Percentiles rank a stretch among this genome's conserved stretches.
These are phyloP conservation scores for Vicia villosa DNA, from an alignment of 306 rosid species.

Conservation along the genomic window DNA sequence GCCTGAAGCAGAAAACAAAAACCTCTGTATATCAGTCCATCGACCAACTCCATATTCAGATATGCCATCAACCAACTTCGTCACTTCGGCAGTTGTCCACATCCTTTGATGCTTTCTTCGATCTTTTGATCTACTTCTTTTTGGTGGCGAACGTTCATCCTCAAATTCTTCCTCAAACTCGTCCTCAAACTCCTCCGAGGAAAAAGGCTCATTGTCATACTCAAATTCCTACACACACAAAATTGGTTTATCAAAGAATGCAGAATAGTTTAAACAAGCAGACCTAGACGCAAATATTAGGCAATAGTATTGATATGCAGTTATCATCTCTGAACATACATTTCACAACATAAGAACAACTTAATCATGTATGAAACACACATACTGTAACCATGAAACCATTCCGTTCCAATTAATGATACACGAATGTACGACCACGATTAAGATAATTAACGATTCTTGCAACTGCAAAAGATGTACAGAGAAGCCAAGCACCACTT, in stretches of 20 bases:
- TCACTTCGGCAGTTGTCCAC: too few relatives aligned
- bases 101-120: too few relatives aligned
- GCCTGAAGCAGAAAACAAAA: too few relatives aligned
- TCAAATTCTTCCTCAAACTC: constrained; percentile 54
- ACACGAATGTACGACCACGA: not conserved
- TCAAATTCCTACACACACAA: constrained; percentile 47
- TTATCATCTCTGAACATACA: constrained; percentile 1
- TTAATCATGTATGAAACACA: constrained; percentile 7
- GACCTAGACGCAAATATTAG: constrained; percentile 8
- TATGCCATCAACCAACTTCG: too few relatives aligned
- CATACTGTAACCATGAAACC: not conserved
- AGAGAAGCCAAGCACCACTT: not conserved
- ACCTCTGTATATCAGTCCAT: too few relatives aligned
- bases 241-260: constrained; percentile 16
- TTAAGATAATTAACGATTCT: constrained; percentile 6
- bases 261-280: too few relatives aligned
- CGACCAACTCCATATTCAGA: too few relatives aligned
- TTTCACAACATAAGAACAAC: not conserved
- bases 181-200: constrained; percentile 52
- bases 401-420: constrained; percentile 7
- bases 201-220: constrained; percentile 46
- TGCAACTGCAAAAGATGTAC: not conserved
- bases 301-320: not conserved
- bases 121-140: too few relatives aligned
- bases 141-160: constrained; percentile 49